A percentile compares a stretch with the other conserved stretches of the same genome.
These are phyloP conservation scores for Volutella citrinella DNA, from an alignment of 2,329 filamentous ascomycete genomes.

Conservation along the genomic window DNA sequence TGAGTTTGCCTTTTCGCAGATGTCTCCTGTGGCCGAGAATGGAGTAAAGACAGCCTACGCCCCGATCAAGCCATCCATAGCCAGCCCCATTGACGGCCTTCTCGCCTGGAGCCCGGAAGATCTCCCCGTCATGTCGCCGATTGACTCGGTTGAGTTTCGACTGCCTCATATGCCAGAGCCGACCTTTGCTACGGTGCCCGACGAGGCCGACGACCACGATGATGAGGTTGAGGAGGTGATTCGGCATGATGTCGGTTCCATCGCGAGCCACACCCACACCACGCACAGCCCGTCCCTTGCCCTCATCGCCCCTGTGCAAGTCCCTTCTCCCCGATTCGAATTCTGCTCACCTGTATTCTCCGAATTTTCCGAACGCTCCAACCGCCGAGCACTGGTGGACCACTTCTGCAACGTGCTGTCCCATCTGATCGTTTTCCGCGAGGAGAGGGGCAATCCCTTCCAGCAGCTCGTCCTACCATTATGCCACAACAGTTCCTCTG, in stretches of 20 bases:
- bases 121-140: slow-evolving; percentile 28
- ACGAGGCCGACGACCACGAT: slow-evolving; percentile 19
- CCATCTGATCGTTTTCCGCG: slow-evolving; percentile 62
- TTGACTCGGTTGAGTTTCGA: slow-evolving; percentile 30
- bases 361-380: slow-evolving; percentile 54
- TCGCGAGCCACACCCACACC: slow-evolving; percentile 14
- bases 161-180: no score
- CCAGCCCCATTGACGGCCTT: slow-evolving; percentile 11
- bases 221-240: slow-evolving; percentile 29
- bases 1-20: slow-evolving; percentile 15
- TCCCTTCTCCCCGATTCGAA: slow-evolving; percentile 40
- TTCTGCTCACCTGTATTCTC: slow-evolving; percentile 52
- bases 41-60: no score
- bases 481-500: slow-evolving; percentile 50
- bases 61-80: slow-evolving; percentile 10
- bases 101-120: slow-evolving; percentile 19
- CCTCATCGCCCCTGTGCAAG: slow-evolving; percentile 21
- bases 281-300: slow-evolving; percentile 22
- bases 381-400: slow-evolving; percentile 54
- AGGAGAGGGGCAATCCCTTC: slow-evolving; percentile 61
- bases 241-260: slow-evolving; percentile 16
- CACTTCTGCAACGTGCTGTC: slow-evolving; percentile 64
- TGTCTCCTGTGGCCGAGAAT: slow-evolving; percentile 5
- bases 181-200: slow-evolving; percentile 14
- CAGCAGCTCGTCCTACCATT: slow-evolving; percentile 61